A percentile compares a stretch with the other conserved stretches of the same genome.
phyloP scores from a whole-genome alignment of 805 yeast species.

The Pichia exigua region DNA sequence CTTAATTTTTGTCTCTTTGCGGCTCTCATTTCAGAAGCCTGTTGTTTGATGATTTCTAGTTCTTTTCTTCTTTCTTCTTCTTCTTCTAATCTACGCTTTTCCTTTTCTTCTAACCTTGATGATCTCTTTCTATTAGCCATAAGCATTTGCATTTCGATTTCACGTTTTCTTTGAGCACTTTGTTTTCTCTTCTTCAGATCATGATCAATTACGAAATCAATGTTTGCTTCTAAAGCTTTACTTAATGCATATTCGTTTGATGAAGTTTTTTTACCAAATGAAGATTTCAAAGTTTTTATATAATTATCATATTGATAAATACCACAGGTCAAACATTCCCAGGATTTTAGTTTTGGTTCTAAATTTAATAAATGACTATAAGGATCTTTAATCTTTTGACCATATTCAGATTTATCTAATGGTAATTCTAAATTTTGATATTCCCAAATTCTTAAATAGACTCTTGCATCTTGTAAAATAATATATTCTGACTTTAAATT shows the following conservation, averaged over 20 bases:
- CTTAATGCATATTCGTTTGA: constrained; percentile 25
- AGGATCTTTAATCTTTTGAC: constrained; percentile 17
- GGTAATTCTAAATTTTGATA: constrained; percentile 30
- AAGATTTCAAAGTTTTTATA: constrained; percentile 25
- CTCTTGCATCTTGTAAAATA: constrained; percentile 44
- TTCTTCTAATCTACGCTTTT: constrained; percentile 44
- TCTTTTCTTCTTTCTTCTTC: constrained; percentile 38
- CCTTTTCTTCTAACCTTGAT: constrained; percentile 62
- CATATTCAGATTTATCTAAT: constrained; percentile 26
- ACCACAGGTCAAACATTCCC: constrained; percentile 36
- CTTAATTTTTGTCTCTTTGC: constrained; percentile 29
- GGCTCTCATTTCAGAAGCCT: constrained; percentile 39
- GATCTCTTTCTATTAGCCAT: constrained; percentile 68
- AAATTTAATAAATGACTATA: constrained; percentile 12
- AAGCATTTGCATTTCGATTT: constrained; percentile 53
- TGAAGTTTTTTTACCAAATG: constrained; percentile 24
- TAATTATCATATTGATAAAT: constrained; percentile 35
- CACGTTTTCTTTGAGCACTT: constrained; percentile 49
- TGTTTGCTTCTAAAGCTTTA: constrained; percentile 24
- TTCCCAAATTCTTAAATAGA: constrained; percentile 35
- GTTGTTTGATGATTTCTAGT: constrained; percentile 36
- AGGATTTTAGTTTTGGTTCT: constrained; percentile 31
- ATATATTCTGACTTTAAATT: constrained; percentile 21
- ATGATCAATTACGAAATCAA: constrained; percentile 31
- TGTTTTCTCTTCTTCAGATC: constrained; percentile 50